Percentiles rank a stretch among this genome's conserved stretches.
phyloP scores from a whole-genome alignment of 1,284 basidiomycete species.

The Puccinia sorghi region DNA sequence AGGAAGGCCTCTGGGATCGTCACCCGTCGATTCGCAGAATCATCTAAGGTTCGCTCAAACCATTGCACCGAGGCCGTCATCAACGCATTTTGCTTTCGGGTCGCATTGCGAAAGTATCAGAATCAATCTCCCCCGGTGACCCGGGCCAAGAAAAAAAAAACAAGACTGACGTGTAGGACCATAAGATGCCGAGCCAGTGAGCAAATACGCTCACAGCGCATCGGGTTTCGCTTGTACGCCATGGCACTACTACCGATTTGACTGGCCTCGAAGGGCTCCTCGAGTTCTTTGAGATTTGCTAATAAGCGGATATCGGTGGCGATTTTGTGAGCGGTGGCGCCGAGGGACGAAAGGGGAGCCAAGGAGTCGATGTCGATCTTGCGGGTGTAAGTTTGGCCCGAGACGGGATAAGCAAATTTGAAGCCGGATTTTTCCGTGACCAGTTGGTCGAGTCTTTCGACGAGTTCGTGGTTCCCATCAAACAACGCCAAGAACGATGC shows the following conservation, averaged over 20 bases:
- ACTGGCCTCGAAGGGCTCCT: constrained; percentile 98
- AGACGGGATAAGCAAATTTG: constrained; percentile 92
- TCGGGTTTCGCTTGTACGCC: constrained; percentile 99
- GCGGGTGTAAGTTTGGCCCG: constrained; percentile 96
- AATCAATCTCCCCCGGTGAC: too few species aligned
- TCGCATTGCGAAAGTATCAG: constrained; percentile 56
- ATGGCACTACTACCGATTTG: constrained; percentile 90
- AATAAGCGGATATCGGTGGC: constrained; percentile 85
- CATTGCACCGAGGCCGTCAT: constrained; percentile 91
- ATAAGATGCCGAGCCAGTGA: constrained; percentile 88
- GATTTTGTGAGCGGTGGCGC: constrained; percentile 96
- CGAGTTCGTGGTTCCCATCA: constrained; percentile 92
- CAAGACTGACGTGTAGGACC: constrained; percentile 63
- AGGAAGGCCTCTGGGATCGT: constrained; percentile 96
- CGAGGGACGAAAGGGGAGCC: constrained; percentile 82
- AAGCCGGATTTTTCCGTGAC: constrained; percentile 91
- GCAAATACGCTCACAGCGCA: constrained; percentile 97
- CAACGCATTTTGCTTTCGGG: constrained; percentile 74
- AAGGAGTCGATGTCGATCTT: constrained; percentile 96
- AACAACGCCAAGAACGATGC: constrained; percentile 93
- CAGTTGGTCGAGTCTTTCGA: constrained; percentile 82
- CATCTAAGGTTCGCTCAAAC: constrained; percentile 95
- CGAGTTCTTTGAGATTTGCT: constrained; percentile 95
- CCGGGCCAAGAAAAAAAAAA: background rate
- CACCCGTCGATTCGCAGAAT: constrained; percentile 92